Conservation (phyloP, 305 asterid species). For the Fraxinus greggii region DNA sequence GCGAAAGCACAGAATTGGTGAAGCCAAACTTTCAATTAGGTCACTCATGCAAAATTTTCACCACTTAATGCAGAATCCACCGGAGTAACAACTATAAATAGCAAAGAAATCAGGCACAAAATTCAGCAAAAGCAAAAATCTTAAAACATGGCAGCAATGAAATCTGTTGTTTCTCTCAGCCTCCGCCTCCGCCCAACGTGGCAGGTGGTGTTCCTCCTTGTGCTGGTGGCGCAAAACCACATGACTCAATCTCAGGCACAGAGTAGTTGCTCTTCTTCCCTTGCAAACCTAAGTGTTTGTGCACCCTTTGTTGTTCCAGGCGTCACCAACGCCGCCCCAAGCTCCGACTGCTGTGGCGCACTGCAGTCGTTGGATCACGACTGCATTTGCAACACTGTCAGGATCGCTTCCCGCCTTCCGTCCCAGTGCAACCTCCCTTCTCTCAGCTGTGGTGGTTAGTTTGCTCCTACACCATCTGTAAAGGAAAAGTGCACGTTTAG, state of each 20-base stretch:
- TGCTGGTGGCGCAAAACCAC: conserved; percentile 31
- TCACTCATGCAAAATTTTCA: background rate
- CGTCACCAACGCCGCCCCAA: conserved; percentile 32
- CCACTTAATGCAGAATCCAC: background rate
- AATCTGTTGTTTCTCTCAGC: conserved; percentile 10
- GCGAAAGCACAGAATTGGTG: background rate
- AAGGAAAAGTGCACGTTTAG: background rate
- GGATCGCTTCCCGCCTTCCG: conserved; percentile 65
- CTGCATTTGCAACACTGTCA: conserved; percentile 60
- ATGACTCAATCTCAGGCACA: conserved; percentile 28
- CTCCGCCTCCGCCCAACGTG: background rate
- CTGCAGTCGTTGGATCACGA: conserved; percentile 51
- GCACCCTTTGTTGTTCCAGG: conserved; percentile 60
- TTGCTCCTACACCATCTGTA: background rate
- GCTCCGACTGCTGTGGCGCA: conserved; percentile 59
- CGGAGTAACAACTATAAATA: background rate
- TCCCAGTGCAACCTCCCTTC: conserved; percentile 69
- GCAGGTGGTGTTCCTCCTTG: conserved; percentile 27
- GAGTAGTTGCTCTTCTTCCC: conserved; percentile 38
- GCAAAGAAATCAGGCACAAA: background rate
- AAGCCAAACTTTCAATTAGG: background rate
- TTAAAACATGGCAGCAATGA: conserved; percentile 28
- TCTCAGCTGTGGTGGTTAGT: conserved; percentile 40
- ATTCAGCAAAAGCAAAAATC: background rate
- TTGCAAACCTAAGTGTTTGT: conserved; percentile 46